These are phyloP conservation scores for Malus orientalis DNA, from an alignment of 306 rosid species.

Conservation along the genomic window DNA sequence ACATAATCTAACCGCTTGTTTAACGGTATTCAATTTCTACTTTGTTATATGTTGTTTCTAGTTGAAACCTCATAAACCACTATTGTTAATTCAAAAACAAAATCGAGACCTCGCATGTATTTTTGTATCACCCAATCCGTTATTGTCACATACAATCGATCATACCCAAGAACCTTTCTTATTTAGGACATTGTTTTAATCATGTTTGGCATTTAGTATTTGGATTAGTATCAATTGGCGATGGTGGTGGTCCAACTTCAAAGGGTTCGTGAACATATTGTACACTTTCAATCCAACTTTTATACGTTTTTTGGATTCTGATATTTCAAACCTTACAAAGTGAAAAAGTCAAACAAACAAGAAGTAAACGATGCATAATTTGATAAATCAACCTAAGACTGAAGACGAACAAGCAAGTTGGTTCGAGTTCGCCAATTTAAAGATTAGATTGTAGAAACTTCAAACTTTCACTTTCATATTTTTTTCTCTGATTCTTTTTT, in stretches of 20 bases:
- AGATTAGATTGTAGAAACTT: neutral
- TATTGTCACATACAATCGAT: neutral
- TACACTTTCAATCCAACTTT: neutral
- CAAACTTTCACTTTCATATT: neutral
- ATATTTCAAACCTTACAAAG: neutral
- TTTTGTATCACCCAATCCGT: neutral
- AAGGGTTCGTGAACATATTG: neutral
- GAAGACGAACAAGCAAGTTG: neutral
- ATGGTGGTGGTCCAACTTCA: neutral
- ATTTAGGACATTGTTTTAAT: neutral
- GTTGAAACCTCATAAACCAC: neutral
- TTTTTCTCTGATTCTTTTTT: too few species aligned
- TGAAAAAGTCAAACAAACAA: neutral
- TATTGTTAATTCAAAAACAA: too few species aligned
- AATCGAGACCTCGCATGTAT: neutral
- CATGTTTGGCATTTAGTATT: neutral
- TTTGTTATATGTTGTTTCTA: too few species aligned
- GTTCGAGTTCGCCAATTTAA: neutral
- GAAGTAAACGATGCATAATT: neutral
- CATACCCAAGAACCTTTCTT: neutral
- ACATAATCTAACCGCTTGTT: neutral
- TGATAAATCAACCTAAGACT: neutral
- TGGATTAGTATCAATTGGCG: neutral
- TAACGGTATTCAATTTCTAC: too few species aligned
- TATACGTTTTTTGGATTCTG: neutral